These are phyloP conservation scores for Danielia oregonensis DNA, from an alignment of 805 yeast species.

Conservation along the genomic window DNA sequence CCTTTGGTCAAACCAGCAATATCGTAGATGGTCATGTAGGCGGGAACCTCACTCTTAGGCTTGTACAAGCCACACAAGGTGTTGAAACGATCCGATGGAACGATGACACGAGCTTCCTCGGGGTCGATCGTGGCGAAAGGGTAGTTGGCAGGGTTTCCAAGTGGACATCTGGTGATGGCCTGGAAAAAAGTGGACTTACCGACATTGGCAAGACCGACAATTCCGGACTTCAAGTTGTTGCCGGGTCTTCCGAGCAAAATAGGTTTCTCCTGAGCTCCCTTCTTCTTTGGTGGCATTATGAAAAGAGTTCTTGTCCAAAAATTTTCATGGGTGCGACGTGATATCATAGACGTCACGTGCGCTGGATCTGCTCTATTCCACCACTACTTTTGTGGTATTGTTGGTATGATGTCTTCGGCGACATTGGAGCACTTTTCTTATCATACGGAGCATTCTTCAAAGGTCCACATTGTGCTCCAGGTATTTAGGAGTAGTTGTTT, in stretches of 20 bases:
- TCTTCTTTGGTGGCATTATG: conserved; percentile 73
- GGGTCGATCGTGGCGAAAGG: conserved; percentile 79
- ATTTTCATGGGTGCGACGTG: no score
- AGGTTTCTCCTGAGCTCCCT: conserved; percentile 60
- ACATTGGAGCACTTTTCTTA: no score
- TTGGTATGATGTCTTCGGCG: no score
- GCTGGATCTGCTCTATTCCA: no score
- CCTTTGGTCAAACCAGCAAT: conserved; percentile 57
- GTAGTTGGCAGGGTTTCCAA: conserved; percentile 39
- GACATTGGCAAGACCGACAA: conserved; percentile 35
- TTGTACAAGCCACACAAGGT: conserved; percentile 39
- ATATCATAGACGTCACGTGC: no score
- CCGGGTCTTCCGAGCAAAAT: conserved; percentile 53
- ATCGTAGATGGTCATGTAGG: conserved; percentile 20
- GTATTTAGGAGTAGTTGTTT: no score
- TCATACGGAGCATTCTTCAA: no score
- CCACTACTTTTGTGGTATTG: no score
- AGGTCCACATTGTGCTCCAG: no score
- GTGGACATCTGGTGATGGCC: conserved; percentile 21
- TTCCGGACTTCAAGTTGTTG: conserved; percentile 37
- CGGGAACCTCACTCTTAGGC: conserved; percentile 38
- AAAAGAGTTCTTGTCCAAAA: no score
- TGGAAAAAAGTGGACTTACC: conserved; percentile 21
- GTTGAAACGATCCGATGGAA: conserved; percentile 20
- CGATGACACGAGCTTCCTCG: conserved; percentile 43